A percentile compares a stretch with the other conserved stretches of the same genome.
Evolutionary conservation across 2,329 filamentous ascomycete species (phyloP).

Genomic region (Cladophialophora bantiana): DNA sequence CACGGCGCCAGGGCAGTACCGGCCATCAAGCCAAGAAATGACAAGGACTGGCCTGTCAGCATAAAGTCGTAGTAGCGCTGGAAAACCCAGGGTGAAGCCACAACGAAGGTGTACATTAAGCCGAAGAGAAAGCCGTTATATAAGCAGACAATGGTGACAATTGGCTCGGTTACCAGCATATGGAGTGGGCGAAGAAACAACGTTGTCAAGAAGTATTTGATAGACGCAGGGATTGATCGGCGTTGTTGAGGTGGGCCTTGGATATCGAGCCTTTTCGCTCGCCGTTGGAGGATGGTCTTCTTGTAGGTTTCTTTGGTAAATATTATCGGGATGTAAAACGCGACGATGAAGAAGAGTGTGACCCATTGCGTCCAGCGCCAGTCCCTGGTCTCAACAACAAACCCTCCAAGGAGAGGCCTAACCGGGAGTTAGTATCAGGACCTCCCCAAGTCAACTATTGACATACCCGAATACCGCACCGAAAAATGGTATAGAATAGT

Average conservation of each 20-base stretch:
- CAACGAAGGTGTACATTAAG: constrained; percentile 83
- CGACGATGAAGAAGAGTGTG: constrained; percentile 43
- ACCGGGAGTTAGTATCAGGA: not conserved
- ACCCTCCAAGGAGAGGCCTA: constrained; percentile 58
- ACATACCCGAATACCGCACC: constrained; percentile 38
- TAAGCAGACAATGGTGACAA: constrained; percentile 71
- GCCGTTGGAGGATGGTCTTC: constrained; percentile 37
- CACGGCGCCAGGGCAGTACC: constrained; percentile 33
- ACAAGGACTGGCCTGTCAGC: constrained; percentile 33
- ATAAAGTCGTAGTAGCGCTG: constrained; percentile 36
- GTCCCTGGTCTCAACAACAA: constrained; percentile 64
- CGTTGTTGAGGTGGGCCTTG: constrained; percentile 46
- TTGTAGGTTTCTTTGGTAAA: constrained; percentile 46
- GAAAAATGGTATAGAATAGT: constrained; percentile 39
- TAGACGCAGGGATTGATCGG: constrained; percentile 63
- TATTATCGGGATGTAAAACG: constrained; percentile 43
- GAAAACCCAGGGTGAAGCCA: constrained; percentile 84
- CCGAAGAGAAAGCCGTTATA: constrained; percentile 80
- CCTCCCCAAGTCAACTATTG: not conserved
- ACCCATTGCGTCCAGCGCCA: constrained; percentile 48
- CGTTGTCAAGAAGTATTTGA: constrained; percentile 48
- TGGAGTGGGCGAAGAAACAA: constrained; percentile 63
- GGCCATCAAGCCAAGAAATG: constrained; percentile 37
- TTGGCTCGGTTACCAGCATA: constrained; percentile 72
- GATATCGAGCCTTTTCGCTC: constrained; percentile 26